These are phyloP conservation scores for Camelina neglecta DNA, from an alignment of 345 rosid species.

Conservation along the genomic window DNA sequence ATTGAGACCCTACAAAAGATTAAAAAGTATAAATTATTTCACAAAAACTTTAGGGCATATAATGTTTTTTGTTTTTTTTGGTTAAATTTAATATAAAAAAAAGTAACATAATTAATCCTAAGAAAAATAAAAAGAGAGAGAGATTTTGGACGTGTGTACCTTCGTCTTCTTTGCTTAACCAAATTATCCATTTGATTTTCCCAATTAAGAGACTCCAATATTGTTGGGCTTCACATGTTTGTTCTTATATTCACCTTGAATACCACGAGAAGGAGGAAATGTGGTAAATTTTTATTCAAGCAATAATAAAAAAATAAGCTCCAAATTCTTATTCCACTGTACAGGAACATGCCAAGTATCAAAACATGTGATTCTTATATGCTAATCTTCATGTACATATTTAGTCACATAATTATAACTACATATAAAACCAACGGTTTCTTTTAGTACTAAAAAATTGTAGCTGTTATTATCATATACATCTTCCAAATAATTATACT, in stretches of 20 bases:
- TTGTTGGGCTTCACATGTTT: slow-evolving; percentile 16
- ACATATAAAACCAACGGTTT: slow-evolving; percentile 19
- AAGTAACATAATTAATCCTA: not conserved
- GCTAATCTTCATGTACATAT: slow-evolving; percentile 37
- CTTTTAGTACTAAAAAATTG: not conserved
- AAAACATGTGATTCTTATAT: slow-evolving; percentile 40
- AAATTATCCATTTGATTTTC: slow-evolving; percentile 33
- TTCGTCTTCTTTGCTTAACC: slow-evolving; percentile 38
- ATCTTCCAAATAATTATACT: not conserved
- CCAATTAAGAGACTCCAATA: slow-evolving; percentile 12
- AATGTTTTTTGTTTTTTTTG: not conserved
- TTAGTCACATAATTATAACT: not conserved
- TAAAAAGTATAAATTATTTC: not conserved
- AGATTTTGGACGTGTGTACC: slow-evolving; percentile 13
- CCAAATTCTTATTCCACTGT: slow-evolving; percentile 36
- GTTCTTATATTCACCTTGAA: not conserved
- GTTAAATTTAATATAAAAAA: not conserved
- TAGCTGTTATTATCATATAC: not conserved
- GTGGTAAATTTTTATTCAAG: slow-evolving; percentile 20
- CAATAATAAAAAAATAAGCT: slow-evolving; percentile 10
- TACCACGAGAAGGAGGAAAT: not conserved
- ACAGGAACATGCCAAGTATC: slow-evolving; percentile 44
- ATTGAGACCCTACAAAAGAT: slow-evolving; percentile 33
- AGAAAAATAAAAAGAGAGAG: not conserved
- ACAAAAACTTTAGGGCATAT: not conserved